These are phyloP conservation scores for Dipteronia dyeriana DNA, from an alignment of 345 rosid genomes.

Conservation along the genomic window DNA sequence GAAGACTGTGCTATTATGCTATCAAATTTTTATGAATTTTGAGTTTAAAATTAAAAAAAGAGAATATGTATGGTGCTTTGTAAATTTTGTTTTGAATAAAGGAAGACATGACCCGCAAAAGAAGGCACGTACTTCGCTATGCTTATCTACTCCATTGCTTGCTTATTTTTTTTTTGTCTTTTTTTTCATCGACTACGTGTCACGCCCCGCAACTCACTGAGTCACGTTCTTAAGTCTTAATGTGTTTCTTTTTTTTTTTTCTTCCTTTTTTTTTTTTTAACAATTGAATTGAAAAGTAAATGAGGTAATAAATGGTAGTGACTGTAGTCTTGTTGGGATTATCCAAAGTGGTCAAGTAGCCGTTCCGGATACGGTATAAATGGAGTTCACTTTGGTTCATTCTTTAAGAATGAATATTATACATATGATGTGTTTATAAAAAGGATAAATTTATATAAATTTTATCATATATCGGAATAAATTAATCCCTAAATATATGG, in stretches of 20 bases:
- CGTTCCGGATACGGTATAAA: too few species aligned
- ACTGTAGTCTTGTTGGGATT: neutral
- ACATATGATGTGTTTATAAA: too few species aligned
- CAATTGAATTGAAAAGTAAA: too few species aligned
- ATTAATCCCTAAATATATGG: too few species aligned
- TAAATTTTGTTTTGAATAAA: conserved; percentile 1
- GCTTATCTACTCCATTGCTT: neutral
- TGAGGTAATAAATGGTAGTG: too few species aligned
- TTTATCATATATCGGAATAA: too few species aligned
- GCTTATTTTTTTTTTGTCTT: neutral
- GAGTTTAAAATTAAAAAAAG: neutral
- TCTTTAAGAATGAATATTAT: too few species aligned
- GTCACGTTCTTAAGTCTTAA: too few species aligned
- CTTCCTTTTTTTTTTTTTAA: too few species aligned
- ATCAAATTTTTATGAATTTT: neutral
- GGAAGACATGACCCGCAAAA: conserved; percentile 33
- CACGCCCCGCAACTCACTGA: neutral
- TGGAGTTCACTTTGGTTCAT: too few species aligned
- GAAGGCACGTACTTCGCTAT: conserved; percentile 19
- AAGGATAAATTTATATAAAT: too few species aligned
- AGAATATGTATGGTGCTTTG: conserved; percentile 14
- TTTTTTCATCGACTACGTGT: neutral
- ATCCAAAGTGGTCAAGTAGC: conserved; percentile 26
- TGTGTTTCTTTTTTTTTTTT: too few species aligned
- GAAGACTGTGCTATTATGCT: neutral